Evolutionary conservation across 2,329 filamentous ascomycete genomes (phyloP), one percentile per base, ranked within the genome.

Genomic region (Stromatinia cepivora): DNA sequence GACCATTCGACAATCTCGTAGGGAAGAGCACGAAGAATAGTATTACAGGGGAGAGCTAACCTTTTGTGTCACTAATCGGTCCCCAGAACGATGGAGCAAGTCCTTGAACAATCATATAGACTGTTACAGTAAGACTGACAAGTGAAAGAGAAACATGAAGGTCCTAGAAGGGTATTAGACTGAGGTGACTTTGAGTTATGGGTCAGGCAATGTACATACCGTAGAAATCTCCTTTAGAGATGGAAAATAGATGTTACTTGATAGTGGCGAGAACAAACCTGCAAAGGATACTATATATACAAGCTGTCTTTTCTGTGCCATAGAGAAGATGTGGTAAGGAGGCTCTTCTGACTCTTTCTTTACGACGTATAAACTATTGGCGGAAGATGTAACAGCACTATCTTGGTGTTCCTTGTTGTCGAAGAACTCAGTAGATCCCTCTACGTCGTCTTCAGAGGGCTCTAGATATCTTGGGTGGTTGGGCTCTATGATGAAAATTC

Each of bases 81-180:
- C 81, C 82, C 81, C 82, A 85, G 64, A 86, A 64, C 42, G 61
- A 64, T 78, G 22, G 71, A 77, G 82, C 81, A 22, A 86, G 75
- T 8, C 82, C 85, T 76, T 86, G 84, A 5, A 85, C 77, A 63
- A 85, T 79, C 76, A 84, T 81, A 72, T 86, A 86, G 2, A 80
- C 77, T 0, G 82, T 83, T 13, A 84, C 79, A 7, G 81, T 82
- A 15, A 83, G 74, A 61, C 78, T 80, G 22, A 83, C 77, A 28
- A 64, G 46, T 39, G 61, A 64, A 39, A 74, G 50, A 46, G 63
- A 66, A 34, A 66, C 53, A 58, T 66, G 57, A 36, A 66, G 53
- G n/a, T 66, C 63, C 63, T 66, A 36, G 20, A 58, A 7, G 22
- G 22, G 3, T 17, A 20, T 66, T 58, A 58, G 63, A 56, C 34